Conservation (phyloP, 2,329 filamentous ascomycete species). For the Paracoccidioides brasiliensis region DNA sequence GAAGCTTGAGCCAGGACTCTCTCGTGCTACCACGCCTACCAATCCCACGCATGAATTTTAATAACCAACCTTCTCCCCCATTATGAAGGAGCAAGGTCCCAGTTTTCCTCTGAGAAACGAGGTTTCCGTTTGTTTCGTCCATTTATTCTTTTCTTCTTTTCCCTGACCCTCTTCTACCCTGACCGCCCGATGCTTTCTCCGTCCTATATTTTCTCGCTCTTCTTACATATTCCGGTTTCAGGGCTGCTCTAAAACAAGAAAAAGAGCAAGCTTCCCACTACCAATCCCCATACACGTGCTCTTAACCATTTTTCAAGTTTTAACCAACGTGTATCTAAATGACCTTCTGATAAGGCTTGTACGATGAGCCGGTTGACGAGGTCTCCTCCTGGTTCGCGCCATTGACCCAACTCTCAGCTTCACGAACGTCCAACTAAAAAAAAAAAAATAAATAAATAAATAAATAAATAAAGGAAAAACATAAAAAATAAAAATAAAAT, state of each 20-base stretch:
- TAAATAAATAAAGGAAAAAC: slow-evolving; percentile 11
- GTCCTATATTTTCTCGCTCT: neutral
- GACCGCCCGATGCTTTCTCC: neutral
- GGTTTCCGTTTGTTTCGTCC: neutral
- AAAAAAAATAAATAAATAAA: no score
- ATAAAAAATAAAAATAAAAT: slow-evolving; percentile 10
- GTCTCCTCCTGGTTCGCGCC: neutral
- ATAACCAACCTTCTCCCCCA: neutral
- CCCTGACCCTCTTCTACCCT: neutral
- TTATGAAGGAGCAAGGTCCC: neutral
- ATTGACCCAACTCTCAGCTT: neutral
- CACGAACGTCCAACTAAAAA: slow-evolving; percentile 11
- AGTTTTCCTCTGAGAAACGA: neutral
- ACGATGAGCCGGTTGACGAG: neutral
- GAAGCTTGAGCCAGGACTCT: neutral
- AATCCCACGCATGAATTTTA: neutral
- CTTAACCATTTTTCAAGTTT: neutral
- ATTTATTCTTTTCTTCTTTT: neutral
- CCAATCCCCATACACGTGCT: neutral
- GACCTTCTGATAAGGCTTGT: neutral
- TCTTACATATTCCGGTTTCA: neutral
- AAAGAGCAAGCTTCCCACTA: neutral
- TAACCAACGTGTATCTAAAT: neutral
- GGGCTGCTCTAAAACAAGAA: neutral
- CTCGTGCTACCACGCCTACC: neutral